Conservation (phyloP, 345 rosid species). For the Eucalyptus lansdowneana region DNA sequence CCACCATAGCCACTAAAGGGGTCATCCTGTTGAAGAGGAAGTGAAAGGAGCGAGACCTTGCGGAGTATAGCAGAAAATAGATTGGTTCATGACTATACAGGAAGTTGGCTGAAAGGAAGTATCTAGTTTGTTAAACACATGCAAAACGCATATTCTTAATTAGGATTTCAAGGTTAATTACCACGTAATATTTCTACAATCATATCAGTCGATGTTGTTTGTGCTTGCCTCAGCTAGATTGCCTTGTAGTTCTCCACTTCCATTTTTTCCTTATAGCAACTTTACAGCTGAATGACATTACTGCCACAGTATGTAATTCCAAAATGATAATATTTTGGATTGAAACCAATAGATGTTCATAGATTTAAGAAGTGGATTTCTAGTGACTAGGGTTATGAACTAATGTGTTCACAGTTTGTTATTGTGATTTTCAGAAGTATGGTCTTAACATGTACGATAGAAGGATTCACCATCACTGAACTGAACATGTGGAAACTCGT, state of each 20-base stretch:
- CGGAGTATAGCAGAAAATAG: neutral
- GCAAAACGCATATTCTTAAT: neutral
- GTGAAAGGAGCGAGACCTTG: no score
- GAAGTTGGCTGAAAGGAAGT: neutral
- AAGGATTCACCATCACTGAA: neutral
- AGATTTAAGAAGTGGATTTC: neutral
- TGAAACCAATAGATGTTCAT: neutral
- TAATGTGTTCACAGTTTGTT: neutral
- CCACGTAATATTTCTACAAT: neutral
- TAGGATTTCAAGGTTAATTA: neutral
- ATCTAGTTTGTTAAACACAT: neutral
- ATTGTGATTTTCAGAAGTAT: neutral
- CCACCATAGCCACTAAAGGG: no score
- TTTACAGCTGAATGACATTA: neutral
- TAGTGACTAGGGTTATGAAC: neutral
- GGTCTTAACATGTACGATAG: neutral
- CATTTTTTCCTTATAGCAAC: neutral
- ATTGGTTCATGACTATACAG: neutral
- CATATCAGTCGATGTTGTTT: neutral
- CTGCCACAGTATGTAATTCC: neutral
- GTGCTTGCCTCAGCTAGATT: neutral
- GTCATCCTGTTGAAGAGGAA: no score
- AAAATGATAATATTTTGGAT: neutral
- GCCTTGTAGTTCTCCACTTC: neutral
- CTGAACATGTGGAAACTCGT: neutral